phyloP scores from a whole-genome alignment of 1,139 yeast species.

The Magnusiomyces magnusii region DNA sequence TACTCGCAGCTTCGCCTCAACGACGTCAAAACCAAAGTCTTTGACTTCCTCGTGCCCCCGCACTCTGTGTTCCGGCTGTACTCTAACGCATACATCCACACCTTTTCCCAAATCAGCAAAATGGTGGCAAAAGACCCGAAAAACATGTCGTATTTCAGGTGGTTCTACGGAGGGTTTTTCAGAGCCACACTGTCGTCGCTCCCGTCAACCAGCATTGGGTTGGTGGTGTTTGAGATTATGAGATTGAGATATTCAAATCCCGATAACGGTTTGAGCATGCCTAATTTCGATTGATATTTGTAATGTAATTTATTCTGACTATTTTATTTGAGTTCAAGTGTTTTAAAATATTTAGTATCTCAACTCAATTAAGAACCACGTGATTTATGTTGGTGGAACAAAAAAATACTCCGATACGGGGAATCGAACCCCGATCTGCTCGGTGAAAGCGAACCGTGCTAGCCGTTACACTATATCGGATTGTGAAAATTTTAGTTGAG shows the following conservation, averaged over 20 bases:
- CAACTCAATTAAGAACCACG: background rate
- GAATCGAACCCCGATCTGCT: constrained; percentile 80
- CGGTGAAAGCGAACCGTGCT: constrained; percentile 81
- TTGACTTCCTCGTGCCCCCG: constrained; percentile 2
- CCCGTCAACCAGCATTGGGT: constrained; percentile 83
- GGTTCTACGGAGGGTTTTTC: constrained; percentile 73
- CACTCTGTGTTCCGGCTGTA: constrained; percentile 6
- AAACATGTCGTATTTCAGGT: constrained; percentile 46
- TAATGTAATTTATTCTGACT: background rate
- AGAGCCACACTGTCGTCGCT: constrained; percentile 66
- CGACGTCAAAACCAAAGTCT: constrained; percentile 15
- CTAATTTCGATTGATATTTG: background rate
- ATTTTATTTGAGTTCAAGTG: background rate
- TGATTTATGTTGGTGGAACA: background rate
- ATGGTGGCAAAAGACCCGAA: constrained; percentile 24
- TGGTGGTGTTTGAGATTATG: constrained; percentile 77
- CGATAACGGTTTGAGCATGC: constrained; percentile 4
- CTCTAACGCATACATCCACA: constrained; percentile 19
- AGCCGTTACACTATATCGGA: constrained; percentile 79
- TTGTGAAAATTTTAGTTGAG: background rate
- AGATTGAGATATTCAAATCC: constrained; percentile 38
- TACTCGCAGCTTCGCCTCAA: constrained; percentile 2
- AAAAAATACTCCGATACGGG: constrained; percentile 55
- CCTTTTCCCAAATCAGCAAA: constrained; percentile 16
- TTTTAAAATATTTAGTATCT: too few relatives aligned